Percentiles rank a stretch among this genome's conserved stretches.
These are phyloP conservation scores for Coniochaeta ligniaria DNA, from an alignment of 2,329 filamentous ascomycete genomes.

Conservation along the genomic window DNA sequence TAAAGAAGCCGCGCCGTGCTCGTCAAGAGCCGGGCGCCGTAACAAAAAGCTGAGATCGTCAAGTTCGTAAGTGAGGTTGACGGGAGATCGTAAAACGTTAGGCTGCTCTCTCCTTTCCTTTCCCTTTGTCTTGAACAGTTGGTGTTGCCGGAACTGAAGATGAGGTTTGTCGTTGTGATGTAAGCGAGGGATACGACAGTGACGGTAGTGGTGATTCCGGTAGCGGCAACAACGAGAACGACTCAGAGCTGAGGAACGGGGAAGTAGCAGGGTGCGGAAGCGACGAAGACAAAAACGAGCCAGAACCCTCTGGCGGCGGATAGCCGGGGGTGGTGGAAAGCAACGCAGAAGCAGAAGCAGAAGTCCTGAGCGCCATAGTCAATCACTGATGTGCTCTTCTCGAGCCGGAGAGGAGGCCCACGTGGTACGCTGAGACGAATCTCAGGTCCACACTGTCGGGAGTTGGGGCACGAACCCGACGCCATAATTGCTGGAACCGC, in stretches of 20 bases:
- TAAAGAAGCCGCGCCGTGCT: constrained; percentile 3
- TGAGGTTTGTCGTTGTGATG: constrained; percentile 29
- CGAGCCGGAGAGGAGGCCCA: constrained; percentile 28
- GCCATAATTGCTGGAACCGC: constrained; percentile 38
- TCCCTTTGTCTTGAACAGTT: constrained; percentile 23
- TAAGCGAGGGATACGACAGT: constrained; percentile 18
- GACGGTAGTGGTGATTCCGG: constrained; percentile 36
- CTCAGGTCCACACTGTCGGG: constrained; percentile 55
- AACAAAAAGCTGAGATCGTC: constrained; percentile 12
- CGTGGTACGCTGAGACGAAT: constrained; percentile 26
- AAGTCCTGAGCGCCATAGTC: constrained; percentile 46
- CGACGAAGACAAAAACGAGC: constrained; percentile 21
- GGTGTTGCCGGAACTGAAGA: constrained; percentile 25
- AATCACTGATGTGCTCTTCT: constrained; percentile 39
- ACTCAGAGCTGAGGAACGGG: constrained; percentile 35
- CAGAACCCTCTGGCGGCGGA: constrained; percentile 35
- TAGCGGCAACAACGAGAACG: constrained; percentile 34
- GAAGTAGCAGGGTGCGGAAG: constrained; percentile 30
- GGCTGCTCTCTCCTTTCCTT: constrained; percentile 19
- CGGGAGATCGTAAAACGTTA: constrained; percentile 9
- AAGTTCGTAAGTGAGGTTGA: constrained; percentile 5
- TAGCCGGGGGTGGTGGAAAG: constrained; percentile 35
- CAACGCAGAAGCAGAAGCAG: constrained; percentile 25
- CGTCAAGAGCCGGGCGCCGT: neutral
- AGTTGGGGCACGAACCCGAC: constrained; percentile 58